Conservation (phyloP, 2,329 filamentous ascomycete genomes). For the Pseudovirgaria hyperparasitica region DNA sequence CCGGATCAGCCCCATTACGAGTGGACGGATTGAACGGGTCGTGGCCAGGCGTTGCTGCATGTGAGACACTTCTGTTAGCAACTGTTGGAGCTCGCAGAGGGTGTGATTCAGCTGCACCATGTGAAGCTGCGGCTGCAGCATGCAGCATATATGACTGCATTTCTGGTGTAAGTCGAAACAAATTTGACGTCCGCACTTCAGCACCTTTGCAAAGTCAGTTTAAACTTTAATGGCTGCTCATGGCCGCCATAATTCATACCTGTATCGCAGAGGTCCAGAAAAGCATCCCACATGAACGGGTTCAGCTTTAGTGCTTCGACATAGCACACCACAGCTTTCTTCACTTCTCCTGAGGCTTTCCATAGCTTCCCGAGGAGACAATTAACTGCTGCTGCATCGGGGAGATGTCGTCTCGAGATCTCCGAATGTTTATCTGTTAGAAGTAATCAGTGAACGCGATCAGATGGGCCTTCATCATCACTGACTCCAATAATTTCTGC, state of each 20-base stretch:
- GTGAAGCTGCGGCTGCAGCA: constrained; percentile 11
- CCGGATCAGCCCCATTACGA: constrained; percentile 18
- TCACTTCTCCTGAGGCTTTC: constrained; percentile 64
- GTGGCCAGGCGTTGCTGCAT: constrained; percentile 23
- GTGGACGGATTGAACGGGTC: constrained; percentile 32
- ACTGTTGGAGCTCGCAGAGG: constrained; percentile 9
- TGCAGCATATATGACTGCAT: constrained; percentile 39
- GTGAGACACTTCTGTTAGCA: constrained; percentile 17
- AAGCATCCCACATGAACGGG: constrained; percentile 97
- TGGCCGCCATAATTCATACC: constrained; percentile 24
- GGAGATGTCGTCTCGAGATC: constrained; percentile 57
- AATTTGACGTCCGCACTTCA: constrained; percentile 67
- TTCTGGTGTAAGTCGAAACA: constrained; percentile 65
- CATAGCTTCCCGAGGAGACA: constrained; percentile 82
- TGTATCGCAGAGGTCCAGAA: constrained; percentile 73
- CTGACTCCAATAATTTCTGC: constrained; percentile 66
- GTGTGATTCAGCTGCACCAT: constrained; percentile 6
- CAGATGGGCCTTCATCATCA: background rate
- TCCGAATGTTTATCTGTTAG: constrained; percentile 56
- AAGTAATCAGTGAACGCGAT: background rate
- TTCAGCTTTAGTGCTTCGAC: constrained; percentile 82
- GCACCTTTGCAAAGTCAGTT: constrained; percentile 43
- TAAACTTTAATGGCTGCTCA: constrained; percentile 3
- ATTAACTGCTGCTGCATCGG: constrained; percentile 73
- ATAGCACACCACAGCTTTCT: constrained; percentile 74